Percentiles rank a stretch among this genome's conserved stretches.
phyloP scores from a whole-genome alignment of 2,329 filamentous ascomycete genomes.

The Fusarium sp. region DNA sequence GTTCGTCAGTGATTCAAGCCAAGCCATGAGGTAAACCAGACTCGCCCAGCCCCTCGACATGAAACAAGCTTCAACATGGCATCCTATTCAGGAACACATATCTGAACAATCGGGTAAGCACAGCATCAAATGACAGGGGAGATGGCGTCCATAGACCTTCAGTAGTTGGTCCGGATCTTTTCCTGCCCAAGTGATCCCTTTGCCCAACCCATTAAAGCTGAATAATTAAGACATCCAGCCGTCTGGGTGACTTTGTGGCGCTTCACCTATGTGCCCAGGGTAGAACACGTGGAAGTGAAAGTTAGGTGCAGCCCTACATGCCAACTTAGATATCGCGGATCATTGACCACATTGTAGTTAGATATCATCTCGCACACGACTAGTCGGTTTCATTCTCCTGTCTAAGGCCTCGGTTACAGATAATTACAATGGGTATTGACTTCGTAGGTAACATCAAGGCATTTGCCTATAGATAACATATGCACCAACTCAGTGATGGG shows the following conservation, averaged over 20 bases:
- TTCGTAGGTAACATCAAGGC: not conserved
- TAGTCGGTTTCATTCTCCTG: conserved; percentile 21
- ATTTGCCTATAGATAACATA: not conserved
- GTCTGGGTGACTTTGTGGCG: not conserved
- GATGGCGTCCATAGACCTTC: not conserved
- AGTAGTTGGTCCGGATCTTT: not conserved
- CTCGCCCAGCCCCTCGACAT: not conserved
- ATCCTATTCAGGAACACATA: not conserved
- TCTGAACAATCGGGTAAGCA: not conserved
- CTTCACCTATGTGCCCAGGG: not conserved
- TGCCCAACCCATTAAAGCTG: not conserved
- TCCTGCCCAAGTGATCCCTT: not conserved
- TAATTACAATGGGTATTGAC: not conserved
- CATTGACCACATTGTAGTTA: conserved; percentile 21
- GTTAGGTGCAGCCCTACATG: conserved; percentile 20
- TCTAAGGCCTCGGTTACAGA: conserved; percentile 9
- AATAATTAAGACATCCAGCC: not conserved
- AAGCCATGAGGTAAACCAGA: conserved; percentile 10
- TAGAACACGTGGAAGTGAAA: conserved; percentile 12
- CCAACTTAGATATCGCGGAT: conserved; percentile 5
- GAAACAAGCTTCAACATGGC: conserved; percentile 8
- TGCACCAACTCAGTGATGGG: not conserved
- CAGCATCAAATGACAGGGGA: not conserved
- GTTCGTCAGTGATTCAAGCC: conserved; percentile 7
- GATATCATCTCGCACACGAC: not conserved